These are phyloP conservation scores for Neurospora cerealis DNA, from an alignment of 495 filamentous ascomycete genomes.

Conservation along the genomic window DNA sequence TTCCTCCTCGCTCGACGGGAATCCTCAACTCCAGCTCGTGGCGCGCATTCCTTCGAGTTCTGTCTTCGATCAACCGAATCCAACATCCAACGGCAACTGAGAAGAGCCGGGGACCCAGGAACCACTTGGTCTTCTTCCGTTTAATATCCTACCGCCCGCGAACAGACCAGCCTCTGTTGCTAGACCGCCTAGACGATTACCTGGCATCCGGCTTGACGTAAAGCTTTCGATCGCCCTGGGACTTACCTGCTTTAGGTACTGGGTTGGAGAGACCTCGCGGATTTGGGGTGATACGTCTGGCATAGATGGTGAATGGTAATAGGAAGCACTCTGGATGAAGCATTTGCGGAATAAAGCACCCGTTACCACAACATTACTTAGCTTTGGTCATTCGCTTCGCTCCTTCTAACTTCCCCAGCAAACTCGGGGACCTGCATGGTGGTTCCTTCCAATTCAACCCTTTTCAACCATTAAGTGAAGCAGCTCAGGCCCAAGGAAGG, in stretches of 20 bases:
- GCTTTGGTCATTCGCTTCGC: neutral
- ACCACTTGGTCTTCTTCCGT: neutral
- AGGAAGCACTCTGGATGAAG: neutral
- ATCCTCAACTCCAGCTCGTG: neutral
- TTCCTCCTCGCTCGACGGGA: neutral
- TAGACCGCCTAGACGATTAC: neutral
- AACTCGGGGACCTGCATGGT: neutral
- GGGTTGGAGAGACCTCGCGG: neutral
- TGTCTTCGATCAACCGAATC: neutral
- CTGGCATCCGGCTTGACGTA: neutral
- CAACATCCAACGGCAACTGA: neutral
- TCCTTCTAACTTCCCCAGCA: neutral
- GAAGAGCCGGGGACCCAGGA: neutral
- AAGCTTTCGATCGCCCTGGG: neutral
- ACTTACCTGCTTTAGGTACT: neutral
- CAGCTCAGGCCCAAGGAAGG: slow-evolving; percentile 27
- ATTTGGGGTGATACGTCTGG: neutral
- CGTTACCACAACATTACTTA: neutral
- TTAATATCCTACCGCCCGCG: neutral
- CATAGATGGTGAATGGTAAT: neutral
- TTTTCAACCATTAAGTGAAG: slow-evolving; percentile 5
- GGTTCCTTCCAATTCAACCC: neutral
- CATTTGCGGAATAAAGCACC: neutral
- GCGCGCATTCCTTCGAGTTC: neutral
- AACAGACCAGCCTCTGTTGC: neutral